Evolutionary conservation across 73 alveolate species (phyloP).

Genomic region (Paramecium pentaurelia): DNA sequence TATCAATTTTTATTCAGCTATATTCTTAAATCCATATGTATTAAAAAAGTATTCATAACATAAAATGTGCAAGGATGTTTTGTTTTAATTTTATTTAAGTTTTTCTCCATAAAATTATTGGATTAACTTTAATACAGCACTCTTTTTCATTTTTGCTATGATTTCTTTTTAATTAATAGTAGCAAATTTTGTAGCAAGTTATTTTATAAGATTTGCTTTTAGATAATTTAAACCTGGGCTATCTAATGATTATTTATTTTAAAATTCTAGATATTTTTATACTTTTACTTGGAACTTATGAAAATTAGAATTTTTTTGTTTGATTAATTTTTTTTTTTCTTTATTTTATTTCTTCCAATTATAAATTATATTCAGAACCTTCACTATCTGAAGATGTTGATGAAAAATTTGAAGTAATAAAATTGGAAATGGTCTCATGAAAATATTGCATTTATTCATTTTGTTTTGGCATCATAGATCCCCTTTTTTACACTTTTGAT

Average conservation of each 20-base stretch:
- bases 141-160: slow-evolving; percentile 20
- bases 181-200: neutral
- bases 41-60: slow-evolving; percentile 35
- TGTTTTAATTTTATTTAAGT: neutral
- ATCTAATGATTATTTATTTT: neutral
- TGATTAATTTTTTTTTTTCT: neutral
- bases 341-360: neutral
- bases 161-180: neutral
- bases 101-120: slow-evolving; percentile 19
- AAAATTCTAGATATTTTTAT: neutral
- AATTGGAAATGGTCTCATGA: neutral
- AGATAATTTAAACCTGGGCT: neutral
- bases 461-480: neutral
- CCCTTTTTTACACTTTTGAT: neutral
- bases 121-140: neutral
- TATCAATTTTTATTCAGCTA: neutral
- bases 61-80: neutral
- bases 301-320: neutral
- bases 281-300: neutral
- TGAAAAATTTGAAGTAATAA: neutral
- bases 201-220: neutral
- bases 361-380: neutral
- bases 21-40: slow-evolving; percentile 23
- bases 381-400: neutral
- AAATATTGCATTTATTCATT: neutral